A percentile compares a stretch with the other conserved stretches of the same genome.
Conservation (phyloP, 176 grass and related monocot genomes). For the Eragrostis curvula region DNA sequence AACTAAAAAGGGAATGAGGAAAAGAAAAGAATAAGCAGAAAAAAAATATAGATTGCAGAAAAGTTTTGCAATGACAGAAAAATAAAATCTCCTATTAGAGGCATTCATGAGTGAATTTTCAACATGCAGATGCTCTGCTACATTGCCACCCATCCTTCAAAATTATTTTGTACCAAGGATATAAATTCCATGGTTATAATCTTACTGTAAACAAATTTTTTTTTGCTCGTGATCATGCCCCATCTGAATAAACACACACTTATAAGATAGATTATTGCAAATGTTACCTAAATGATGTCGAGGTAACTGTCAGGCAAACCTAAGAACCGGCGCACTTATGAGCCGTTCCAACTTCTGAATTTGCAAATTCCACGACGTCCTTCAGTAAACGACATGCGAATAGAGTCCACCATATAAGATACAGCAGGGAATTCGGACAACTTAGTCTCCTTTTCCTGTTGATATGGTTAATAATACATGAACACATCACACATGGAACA, state of each 20-base stretch:
- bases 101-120: background rate
- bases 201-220: background rate
- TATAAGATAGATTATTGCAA: background rate
- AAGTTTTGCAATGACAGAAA: background rate
- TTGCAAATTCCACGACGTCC: constrained; percentile 90
- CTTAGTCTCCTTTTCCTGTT: constrained; percentile 55
- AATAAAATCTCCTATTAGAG: background rate
- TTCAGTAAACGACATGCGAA: constrained; percentile 72
- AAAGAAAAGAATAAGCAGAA: background rate
- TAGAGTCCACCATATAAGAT: constrained; percentile 74
- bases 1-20: background rate
- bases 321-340: constrained; percentile 24
- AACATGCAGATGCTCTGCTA: background rate
- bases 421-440: constrained; percentile 54
- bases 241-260: background rate
- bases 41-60: constrained; percentile 1
- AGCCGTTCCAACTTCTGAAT: constrained; percentile 70
- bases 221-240: background rate
- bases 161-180: background rate
- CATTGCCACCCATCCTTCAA: background rate
- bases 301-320: constrained; percentile 6
- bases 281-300: constrained; percentile 17
- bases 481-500: background rate
- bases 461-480: constrained; percentile 9
- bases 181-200: background rate